A percentile compares a stretch with the other conserved stretches of the same genome.
Conservation (phyloP, 2,329 filamentous ascomycete species). For the Aspergillus tamarii region DNA sequence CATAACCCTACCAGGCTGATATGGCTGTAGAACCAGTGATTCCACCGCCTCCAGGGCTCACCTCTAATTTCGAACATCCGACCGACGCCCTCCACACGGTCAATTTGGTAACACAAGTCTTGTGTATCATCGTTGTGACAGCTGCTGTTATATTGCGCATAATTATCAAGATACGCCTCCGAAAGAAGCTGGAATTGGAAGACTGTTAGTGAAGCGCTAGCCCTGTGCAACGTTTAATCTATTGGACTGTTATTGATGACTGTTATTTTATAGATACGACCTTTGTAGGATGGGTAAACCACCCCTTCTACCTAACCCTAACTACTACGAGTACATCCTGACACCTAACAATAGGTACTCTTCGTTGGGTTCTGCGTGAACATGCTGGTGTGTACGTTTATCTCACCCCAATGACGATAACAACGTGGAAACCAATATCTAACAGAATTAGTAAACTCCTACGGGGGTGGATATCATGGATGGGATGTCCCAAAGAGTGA, state of each 20-base stretch:
- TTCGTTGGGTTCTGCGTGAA: not conserved
- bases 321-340: not conserved
- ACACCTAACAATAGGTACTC: not conserved
- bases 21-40: not conserved
- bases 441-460: conserved; percentile 16
- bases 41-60: not conserved
- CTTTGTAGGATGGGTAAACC: not conserved
- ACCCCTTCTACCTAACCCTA: not conserved
- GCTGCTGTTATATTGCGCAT: not conserved
- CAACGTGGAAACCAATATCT: not conserved
- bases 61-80: not conserved
- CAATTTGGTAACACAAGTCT: not conserved
- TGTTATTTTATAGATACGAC: not conserved
- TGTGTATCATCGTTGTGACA: not conserved
- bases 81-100: not conserved
- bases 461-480: conserved; percentile 30
- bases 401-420: too few relatives aligned
- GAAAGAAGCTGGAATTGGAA: not conserved
- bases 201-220: not conserved
- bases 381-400: not conserved
- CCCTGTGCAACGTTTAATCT: too few relatives aligned
- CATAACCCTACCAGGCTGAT: not conserved
- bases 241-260: not conserved
- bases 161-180: not conserved
- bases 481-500: conserved; percentile 27